Evolutionary conservation across 192 early-diverging fungal genomes (phyloP), one percentile per base, ranked within the genome.

Genomic region (Phlyctochytrium bullatum): DNA sequence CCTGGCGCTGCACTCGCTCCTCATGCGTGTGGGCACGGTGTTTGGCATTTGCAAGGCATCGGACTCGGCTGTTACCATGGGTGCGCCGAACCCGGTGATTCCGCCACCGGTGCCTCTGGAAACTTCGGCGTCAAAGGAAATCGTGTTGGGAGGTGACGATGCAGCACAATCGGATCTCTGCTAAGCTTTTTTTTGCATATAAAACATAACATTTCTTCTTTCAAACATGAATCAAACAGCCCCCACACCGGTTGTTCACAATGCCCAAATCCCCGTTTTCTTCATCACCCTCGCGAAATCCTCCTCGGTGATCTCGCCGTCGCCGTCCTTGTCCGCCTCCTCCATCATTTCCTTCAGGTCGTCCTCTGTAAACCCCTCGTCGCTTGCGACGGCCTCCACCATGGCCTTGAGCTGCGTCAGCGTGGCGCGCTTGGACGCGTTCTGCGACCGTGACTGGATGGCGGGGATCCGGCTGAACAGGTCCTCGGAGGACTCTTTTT

Each of bases 271-370:
- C 25, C 23, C 63, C 63, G 80, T 78, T 30, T 73, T 68, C 10
- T 68, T 52, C 80, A 81, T 81, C n/a, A 81, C 56, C 3, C 73
- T 33, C 2, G 74, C 57, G 61, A 81, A 81, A 50, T 81, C 80
- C 2, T 81, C 80, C 36, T 76, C 76, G 17, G 68, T 73, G 14
- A 82, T 76, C 52, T 78, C 75, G 14, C 78, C 78, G 59, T 82
- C 80, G 28, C 68, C 71, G 61, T 82, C 80, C 32, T 75, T 58
- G 68, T 82, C 80, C 1, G 77, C 80, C 59, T 82, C 80, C 34
- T 82, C 80, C 1, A 82, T 40, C 80, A 82, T 82, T 60, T 82
- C 80, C 16, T 60, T 64, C 23, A 82, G 71, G 61, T 82, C 80
- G n/a, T 77, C 76, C 2, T 71, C 71, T 31, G 72, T 78, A 57